Evolutionary conservation across 495 filamentous ascomycete genomes (phyloP), one percentile per base, ranked within the genome.

Genomic region (Paragyromitra xinjiangensis): DNA sequence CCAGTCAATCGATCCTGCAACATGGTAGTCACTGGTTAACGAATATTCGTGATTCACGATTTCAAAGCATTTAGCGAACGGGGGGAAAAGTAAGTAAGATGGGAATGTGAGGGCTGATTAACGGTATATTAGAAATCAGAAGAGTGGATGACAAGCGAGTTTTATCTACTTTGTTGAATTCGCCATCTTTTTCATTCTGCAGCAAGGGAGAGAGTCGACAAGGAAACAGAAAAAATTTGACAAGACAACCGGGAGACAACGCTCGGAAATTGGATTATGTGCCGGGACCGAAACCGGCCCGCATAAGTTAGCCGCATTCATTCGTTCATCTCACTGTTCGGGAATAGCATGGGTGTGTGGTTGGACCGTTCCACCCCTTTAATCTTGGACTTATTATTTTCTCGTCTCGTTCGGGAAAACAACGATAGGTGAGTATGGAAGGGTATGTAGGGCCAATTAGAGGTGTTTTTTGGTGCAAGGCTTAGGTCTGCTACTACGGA

Each of bases 351-450:
- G 48, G 59, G 61, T 63, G 64, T 64, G 45, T 72, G 66, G 66
- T 78, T 74, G 73, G 61, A 66, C 42, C 73, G 73, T 71, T 66
- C 73, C 65, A 78, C 74, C 77, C 77, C 77, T 71, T 79, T 71
- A 79, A 70, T 78, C 40, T 78, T 78, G 66, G 26, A 24, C 26
- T 66, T 62, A 66, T 59, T 76, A 56, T 40, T 65, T 65, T 64
- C 42, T 26, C n/a, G 51, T 71, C 50, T 55, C 45, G 40, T 66
- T 78, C 22, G 19, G 61, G 73, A 19, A 12, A 77, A 37, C 34
- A 55, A 48, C 29, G 40, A 69, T 72, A 56, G 45, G 19, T 71
- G 55, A 6, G 22, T 19, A 61, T 29, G 56, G 73, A 75, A 70
- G 58, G 42, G 40, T 9, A 75, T 42, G 29, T 14, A 42, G 42